A percentile compares a stretch with the other conserved stretches of the same genome.
Conservation (phyloP, 176 grass and related monocot genomes). For the Musa schizocarpa region DNA sequence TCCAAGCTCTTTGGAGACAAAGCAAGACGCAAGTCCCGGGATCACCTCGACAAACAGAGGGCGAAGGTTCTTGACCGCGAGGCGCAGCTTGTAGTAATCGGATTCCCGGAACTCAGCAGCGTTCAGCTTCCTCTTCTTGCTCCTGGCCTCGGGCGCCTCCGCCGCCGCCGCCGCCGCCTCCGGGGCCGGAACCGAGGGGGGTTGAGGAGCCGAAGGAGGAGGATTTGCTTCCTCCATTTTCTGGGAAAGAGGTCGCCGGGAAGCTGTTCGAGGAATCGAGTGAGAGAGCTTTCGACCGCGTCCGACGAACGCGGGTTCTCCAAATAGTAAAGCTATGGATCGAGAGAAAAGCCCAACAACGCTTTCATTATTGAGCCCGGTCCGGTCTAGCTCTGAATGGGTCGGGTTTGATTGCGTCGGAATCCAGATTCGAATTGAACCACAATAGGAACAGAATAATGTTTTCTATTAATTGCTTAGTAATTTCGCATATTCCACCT, state of each 20-base stretch:
- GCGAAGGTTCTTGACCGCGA: conserved; percentile 29
- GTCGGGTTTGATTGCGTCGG: too few species aligned
- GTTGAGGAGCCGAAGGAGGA: conserved; percentile 21
- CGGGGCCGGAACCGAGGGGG: conserved; percentile 10
- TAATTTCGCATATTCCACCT: too few species aligned
- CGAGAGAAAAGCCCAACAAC: too few species aligned
- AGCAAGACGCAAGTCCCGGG: background rate
- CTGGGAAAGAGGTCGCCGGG: background rate
- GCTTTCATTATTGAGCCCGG: too few species aligned
- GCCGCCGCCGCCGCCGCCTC: background rate
- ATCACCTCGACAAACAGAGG: conserved; percentile 33
- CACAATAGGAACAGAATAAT: too few species aligned
- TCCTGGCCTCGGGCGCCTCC: conserved; percentile 1
- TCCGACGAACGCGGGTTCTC: too few species aligned
- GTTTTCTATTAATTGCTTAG: too few species aligned
- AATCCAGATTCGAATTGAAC: too few species aligned
- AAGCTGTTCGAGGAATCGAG: background rate
- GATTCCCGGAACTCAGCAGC: conserved; percentile 26
- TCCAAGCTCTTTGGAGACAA: background rate
- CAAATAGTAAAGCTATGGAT: too few species aligned
- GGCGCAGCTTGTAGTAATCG: conserved; percentile 34
- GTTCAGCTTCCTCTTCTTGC: conserved; percentile 32
- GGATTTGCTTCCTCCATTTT: background rate
- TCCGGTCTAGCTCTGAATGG: too few species aligned
- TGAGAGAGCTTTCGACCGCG: background rate